Base-by-base conservation (phyloP, 2,329 filamentous ascomycete species). In the Lizonia empirigonia region DNA sequence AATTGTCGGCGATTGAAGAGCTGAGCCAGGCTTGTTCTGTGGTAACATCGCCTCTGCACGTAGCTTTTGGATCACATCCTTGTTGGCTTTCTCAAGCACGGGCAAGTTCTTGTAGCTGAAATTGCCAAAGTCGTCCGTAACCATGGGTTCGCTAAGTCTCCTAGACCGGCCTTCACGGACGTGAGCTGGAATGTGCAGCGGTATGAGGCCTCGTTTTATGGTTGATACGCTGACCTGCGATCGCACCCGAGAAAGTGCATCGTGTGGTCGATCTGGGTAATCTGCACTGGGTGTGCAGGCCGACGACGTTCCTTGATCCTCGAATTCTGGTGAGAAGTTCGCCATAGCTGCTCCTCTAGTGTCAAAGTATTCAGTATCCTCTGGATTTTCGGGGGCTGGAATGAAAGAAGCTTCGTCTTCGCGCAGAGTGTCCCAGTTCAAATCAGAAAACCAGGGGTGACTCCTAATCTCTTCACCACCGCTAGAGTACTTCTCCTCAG, bases 321-420 rank as follows among this genome's bases (percentile, higher is more conserved):
- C 93, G 65, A 97, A 88, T 70, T 99, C 94, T 57, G 96, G 91
- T 1, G 89, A 87, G 71, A 99, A 99, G 3, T 90, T 89, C 65
- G 96, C 90, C 60, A 97, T 81, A 1, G 91, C 95, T 13, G 94
- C 94, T 22, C 94, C 94, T 59, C 94, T 85, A 18, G 90, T 77
- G 75, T 99, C 94, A 63, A 99, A 99, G 69, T 99, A 99, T 68
- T 99, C 95, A 0, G 94, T 99, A 67, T 99, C 93, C 71, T 99
- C 94, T 0, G 91, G 92, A 62, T 99, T 93, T 67, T 96, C 91
- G 1, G 89, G 87, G 32, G 90, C 89, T 0, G 94, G 94, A 9
- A 99, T 88, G 70, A 99, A 99, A 52, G 96, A 91, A 3, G 95
- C 91, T 67, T 97, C 92, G 58, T 97, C 93, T 67, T 97, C 88